A percentile compares a stretch with the other conserved stretches of the same genome.
Conservation (phyloP, 1,284 basidiomycete genomes). For the Earliella scabrosa region DNA sequence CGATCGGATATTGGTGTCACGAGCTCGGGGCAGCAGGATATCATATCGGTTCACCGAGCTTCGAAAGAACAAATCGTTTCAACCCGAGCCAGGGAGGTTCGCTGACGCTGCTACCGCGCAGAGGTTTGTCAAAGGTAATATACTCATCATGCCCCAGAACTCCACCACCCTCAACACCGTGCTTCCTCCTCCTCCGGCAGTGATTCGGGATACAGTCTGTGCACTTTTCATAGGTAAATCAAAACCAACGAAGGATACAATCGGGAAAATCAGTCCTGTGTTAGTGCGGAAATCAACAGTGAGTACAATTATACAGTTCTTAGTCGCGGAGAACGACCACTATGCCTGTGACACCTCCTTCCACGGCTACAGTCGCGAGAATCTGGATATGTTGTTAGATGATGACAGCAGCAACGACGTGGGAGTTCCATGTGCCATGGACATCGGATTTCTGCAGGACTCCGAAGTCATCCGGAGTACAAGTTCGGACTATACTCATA, state of each 20-base stretch:
- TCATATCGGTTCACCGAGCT: background rate
- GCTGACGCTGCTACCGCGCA: too few species aligned
- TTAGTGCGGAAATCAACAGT: background rate
- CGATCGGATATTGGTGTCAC: background rate
- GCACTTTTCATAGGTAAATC: conserved; percentile 4
- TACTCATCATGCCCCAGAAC: too few species aligned
- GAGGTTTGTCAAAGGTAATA: background rate
- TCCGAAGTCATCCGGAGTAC: background rate
- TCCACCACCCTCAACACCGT: conserved; percentile 1
- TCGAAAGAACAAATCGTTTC: background rate
- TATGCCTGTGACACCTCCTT: background rate
- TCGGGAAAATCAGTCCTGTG: background rate
- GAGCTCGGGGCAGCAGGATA: background rate
- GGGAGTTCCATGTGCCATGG: background rate
- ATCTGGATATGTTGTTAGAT: background rate
- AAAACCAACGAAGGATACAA: background rate
- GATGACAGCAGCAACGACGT: background rate
- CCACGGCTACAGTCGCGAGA: background rate
- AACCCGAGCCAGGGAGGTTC: too few species aligned
- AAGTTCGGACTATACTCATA: background rate
- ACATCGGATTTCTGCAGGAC: background rate
- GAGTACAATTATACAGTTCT: background rate
- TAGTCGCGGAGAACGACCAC: background rate
- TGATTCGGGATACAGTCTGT: background rate
- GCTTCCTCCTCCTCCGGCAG: background rate